Conservation (phyloP, 768 basidiomycete species). For the Mycena sanguinolenta region DNA sequence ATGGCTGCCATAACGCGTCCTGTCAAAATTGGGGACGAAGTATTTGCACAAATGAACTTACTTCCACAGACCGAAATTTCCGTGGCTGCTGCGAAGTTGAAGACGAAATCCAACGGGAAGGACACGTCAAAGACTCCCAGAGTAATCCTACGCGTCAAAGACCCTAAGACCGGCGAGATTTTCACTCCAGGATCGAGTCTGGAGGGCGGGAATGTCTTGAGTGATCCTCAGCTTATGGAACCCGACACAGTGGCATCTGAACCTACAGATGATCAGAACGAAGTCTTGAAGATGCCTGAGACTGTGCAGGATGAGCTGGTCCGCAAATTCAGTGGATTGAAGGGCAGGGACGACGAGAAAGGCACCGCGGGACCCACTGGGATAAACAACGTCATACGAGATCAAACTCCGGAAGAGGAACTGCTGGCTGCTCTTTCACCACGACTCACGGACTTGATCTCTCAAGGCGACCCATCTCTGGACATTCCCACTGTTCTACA, state of each 20-base stretch:
- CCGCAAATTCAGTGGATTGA: no score
- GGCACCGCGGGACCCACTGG: not conserved
- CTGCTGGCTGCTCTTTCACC: not conserved
- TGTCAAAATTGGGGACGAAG: not conserved
- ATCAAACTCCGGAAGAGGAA: slow-evolving; percentile 19
- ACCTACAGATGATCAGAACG: no score
- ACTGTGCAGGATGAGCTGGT: no score
- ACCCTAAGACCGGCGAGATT: slow-evolving; percentile 12
- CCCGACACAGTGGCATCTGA: no score
- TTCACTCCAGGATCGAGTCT: not conserved
- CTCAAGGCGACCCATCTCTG: slow-evolving; percentile 5
- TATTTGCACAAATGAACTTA: no score
- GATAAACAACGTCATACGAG: not conserved
- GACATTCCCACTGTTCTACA: slow-evolving; percentile 8
- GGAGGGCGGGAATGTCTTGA: slow-evolving; percentile 12
- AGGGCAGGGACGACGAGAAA: no score
- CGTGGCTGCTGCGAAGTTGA: not conserved
- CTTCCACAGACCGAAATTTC: not conserved
- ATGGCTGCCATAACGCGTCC: slow-evolving; percentile 9
- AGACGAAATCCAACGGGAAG: not conserved
- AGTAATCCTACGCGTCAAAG: slow-evolving; percentile 11
- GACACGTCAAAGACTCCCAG: not conserved
- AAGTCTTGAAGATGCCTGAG: no score
- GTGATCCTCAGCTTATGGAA: no score
- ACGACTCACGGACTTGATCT: slow-evolving; percentile 13